phyloP scores from a whole-genome alignment of 352 stramenopile genomes.

The Phytophthora pisi region DNA sequence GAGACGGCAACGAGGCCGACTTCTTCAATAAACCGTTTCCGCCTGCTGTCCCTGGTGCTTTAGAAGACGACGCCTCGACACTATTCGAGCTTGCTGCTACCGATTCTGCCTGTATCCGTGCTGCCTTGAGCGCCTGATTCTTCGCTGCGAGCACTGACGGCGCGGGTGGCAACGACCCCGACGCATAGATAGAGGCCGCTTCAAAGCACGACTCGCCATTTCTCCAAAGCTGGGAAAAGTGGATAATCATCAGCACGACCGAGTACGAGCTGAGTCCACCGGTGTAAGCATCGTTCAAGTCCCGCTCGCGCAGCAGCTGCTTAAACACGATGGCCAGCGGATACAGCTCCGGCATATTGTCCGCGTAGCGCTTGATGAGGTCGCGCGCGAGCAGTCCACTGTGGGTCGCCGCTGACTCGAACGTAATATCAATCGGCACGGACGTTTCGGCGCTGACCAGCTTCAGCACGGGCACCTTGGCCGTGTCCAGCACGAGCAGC shows the following conservation, averaged over 20 bases:
- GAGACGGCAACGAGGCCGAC: constrained; percentile 19
- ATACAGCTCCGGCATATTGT: constrained; percentile 88
- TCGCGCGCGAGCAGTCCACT: constrained; percentile 82
- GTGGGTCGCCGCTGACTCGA: constrained; percentile 82
- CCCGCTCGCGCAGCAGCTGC: constrained; percentile 87
- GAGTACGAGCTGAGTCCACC: constrained; percentile 92
- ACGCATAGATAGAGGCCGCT: constrained; percentile 69
- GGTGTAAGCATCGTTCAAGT: constrained; percentile 92
- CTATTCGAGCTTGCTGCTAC: constrained; percentile 3
- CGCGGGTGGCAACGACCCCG: constrained; percentile 49
- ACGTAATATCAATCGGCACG: constrained; percentile 88
- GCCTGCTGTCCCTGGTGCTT: background rate
- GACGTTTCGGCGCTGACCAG: constrained; percentile 75
- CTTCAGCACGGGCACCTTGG: constrained; percentile 87
- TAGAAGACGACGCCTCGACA: constrained; percentile 4
- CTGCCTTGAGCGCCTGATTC: constrained; percentile 25
- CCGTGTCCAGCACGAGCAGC: constrained; percentile 79
- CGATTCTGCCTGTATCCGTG: constrained; percentile 26
- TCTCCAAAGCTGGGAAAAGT: constrained; percentile 81
- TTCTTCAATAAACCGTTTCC: constrained; percentile 24
- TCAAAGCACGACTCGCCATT: constrained; percentile 59
- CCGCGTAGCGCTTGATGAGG: constrained; percentile 85
- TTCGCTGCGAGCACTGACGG: constrained; percentile 38
- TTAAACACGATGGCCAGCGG: constrained; percentile 92
- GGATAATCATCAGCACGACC: constrained; percentile 93